phyloP scores from a whole-genome alignment of 2,329 filamentous ascomycete genomes.

The Alternaria arborescens region DNA sequence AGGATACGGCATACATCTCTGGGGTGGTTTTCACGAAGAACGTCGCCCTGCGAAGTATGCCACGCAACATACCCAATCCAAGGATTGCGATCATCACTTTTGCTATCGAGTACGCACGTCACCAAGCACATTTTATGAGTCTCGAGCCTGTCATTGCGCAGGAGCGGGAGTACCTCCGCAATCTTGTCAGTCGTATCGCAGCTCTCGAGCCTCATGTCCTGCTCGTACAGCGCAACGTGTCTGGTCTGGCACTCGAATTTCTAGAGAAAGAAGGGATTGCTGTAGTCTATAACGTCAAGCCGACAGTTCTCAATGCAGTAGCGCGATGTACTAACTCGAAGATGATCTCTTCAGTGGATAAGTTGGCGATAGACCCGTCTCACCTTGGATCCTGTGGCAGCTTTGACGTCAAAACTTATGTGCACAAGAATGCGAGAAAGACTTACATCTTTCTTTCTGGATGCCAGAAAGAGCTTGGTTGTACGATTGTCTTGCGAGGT shows the following conservation, averaged over 20 bases:
- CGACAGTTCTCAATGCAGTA: slow-evolving; percentile 93
- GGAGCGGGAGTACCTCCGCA: slow-evolving; percentile 90
- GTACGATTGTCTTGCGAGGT: slow-evolving; percentile 90
- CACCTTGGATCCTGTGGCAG: slow-evolving; percentile 81
- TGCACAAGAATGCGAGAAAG: slow-evolving; percentile 85
- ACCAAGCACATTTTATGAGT: slow-evolving; percentile 97
- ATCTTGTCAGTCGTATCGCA: slow-evolving; percentile 90
- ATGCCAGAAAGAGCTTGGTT: slow-evolving; percentile 87
- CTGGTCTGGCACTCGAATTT: slow-evolving; percentile 87
- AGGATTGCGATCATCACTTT: slow-evolving; percentile 94
- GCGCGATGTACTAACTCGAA: slow-evolving; percentile 90
- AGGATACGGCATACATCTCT: slow-evolving; percentile 95
- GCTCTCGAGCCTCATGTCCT: slow-evolving; percentile 85
- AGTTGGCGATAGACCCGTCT: slow-evolving; percentile 78
- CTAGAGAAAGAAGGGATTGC: slow-evolving; percentile 88
- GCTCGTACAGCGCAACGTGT: slow-evolving; percentile 91
- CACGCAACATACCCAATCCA: slow-evolving; percentile 81
- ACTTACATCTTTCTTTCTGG: slow-evolving; percentile 96
- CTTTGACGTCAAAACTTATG: slow-evolving; percentile 95
- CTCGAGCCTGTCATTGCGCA: slow-evolving; percentile 95
- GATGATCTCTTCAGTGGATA: slow-evolving; percentile 94
- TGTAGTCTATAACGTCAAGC: slow-evolving; percentile 95
- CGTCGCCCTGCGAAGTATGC: slow-evolving; percentile 94
- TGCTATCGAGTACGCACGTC: slow-evolving; percentile 92
- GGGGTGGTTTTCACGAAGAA: slow-evolving; percentile 98